phyloP scores from a whole-genome alignment of 2,329 filamentous ascomycete genomes.

The Colletotrichum magnum region DNA sequence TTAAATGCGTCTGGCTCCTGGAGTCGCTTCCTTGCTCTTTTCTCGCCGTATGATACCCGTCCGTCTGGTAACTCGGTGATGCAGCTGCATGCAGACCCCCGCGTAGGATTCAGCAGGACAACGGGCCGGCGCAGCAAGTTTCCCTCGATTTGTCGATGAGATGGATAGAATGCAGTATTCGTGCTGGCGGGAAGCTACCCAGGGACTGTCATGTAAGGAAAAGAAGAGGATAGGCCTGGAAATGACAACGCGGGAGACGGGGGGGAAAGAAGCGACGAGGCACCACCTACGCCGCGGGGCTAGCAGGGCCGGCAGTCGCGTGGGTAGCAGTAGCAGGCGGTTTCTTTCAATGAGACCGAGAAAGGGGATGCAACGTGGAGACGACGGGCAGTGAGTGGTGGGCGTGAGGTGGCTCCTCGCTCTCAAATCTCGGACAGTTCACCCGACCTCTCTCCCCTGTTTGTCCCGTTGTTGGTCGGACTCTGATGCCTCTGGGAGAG shows the following conservation, averaged over 20 bases:
- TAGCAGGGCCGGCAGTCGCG: too few relatives aligned
- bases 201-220: conserved; percentile 11
- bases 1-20: not conserved
- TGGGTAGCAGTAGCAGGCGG: too few relatives aligned
- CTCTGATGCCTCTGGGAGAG: not conserved
- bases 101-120: conserved; percentile 17
- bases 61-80: not conserved
- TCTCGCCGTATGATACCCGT: not conserved
- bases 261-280: too few relatives aligned
- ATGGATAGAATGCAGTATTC: not conserved
- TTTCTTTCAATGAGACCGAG: too few relatives aligned
- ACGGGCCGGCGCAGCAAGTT: conserved; percentile 26
- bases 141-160: not conserved
- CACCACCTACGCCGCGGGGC: too few relatives aligned
- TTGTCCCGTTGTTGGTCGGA: too few relatives aligned
- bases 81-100: conserved; percentile 20
- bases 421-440: conserved; percentile 9
- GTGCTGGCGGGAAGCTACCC: not conserved
- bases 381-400: not conserved
- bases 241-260: too few relatives aligned
- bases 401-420: conserved; percentile 2
- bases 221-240: conserved; percentile 16
- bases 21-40: conserved; percentile 4
- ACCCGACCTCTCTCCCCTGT: not conserved
- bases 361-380: conserved; percentile 39